Evolutionary conservation across 192 early-diverging fungal genomes (phyloP).

Genomic region (Coemansia sp.): DNA sequence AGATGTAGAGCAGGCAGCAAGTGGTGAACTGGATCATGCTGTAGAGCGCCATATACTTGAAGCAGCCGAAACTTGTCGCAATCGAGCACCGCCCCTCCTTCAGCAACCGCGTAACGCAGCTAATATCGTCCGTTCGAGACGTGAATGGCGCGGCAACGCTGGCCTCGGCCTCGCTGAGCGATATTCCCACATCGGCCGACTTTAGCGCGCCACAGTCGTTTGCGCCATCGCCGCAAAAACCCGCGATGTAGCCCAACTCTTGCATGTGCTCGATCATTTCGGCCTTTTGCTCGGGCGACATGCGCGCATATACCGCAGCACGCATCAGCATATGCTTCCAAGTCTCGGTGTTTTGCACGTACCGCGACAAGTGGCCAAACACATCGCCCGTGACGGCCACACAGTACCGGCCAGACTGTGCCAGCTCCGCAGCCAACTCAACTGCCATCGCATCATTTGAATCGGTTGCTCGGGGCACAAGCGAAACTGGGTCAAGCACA

Average conservation of each 20-base stretch:
- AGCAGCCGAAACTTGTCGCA: conserved; percentile 94
- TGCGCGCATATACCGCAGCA: conserved; percentile 89
- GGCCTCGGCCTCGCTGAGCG: conserved; percentile 95
- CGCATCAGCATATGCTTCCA: conserved; percentile 80
- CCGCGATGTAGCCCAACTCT: conserved; percentile 82
- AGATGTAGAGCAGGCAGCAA: conserved; percentile 86
- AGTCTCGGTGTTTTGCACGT: conserved; percentile 55
- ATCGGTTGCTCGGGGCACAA: conserved; percentile 22
- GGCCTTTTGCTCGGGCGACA: conserved; percentile 98
- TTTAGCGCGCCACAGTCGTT: conserved; percentile 97
- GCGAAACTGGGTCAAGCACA: conserved; percentile 53
- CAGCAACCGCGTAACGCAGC: conserved; percentile 82
- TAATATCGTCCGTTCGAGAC: conserved; percentile 76
- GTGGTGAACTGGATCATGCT: conserved; percentile 95
- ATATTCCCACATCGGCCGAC: conserved; percentile 92
- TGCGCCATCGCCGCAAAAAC: conserved; percentile 98
- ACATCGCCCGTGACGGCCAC: conserved; percentile 93
- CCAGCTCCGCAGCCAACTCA: conserved; percentile 21
- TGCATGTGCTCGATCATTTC: conserved; percentile 83
- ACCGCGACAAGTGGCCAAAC: conserved; percentile 63
- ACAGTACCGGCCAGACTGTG: conserved; percentile 58
- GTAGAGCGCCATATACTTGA: conserved; percentile 99
- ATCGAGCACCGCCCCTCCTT: conserved; percentile 96
- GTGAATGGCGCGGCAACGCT: conserved; percentile 99
- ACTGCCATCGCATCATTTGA: not conserved